Evolutionary conservation across 169 alveolate species (phyloP).

Genomic region (Eimeria zaria): DNA sequence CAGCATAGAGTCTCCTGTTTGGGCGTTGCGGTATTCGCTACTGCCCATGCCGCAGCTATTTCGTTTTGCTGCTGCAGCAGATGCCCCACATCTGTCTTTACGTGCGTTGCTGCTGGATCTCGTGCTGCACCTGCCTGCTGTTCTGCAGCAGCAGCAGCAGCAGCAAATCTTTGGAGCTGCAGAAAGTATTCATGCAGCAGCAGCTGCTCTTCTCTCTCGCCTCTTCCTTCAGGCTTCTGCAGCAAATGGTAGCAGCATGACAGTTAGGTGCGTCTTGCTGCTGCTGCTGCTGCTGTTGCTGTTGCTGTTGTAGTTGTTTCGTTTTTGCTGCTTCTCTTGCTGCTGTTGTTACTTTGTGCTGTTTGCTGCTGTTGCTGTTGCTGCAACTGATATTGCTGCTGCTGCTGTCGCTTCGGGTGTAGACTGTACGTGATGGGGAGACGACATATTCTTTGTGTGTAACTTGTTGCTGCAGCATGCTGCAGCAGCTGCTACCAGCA

Average conservation of each 20-base stretch:
- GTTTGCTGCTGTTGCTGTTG: background rate
- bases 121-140: conserved; percentile 63
- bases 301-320: background rate
- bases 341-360: conserved; percentile 2
- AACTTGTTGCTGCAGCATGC: conserved; percentile 41
- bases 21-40: conserved; percentile 44
- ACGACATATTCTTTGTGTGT: background rate
- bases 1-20: background rate
- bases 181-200: conserved; percentile 40
- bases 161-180: conserved; percentile 44
- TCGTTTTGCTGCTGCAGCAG: conserved; percentile 70
- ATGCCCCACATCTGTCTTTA: conserved; percentile 43
- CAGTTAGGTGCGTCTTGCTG: conserved; percentile 23
- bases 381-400: background rate
- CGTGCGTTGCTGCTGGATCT: conserved; percentile 70
- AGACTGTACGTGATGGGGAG: background rate
- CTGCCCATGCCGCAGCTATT: conserved; percentile 64
- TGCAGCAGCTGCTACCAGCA: conserved; percentile 44
- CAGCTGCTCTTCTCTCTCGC: conserved; percentile 55
- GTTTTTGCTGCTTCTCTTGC: too few species aligned
- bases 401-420: background rate
- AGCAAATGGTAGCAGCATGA: background rate
- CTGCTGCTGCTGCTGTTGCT: conserved; percentile 56
- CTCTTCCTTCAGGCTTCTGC: conserved; percentile 18
- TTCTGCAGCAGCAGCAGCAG: conserved; percentile 64